A percentile compares a stretch with the other conserved stretches of the same genome.
These are phyloP conservation scores for Tuber melanosporum DNA, from an alignment of 495 filamentous ascomycete genomes.

Conservation along the genomic window DNA sequence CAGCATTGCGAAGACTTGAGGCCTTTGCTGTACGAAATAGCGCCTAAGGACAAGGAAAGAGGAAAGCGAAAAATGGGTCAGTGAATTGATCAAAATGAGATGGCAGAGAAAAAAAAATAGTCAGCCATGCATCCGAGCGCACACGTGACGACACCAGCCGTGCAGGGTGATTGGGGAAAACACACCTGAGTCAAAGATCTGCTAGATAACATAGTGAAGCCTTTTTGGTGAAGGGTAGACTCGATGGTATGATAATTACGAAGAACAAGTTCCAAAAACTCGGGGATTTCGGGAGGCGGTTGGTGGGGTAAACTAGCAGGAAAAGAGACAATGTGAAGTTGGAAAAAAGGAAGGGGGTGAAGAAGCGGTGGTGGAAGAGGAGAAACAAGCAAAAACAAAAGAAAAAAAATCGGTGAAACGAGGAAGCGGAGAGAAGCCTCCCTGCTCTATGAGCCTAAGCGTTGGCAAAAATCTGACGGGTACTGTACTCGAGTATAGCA, in stretches of 20 bases:
- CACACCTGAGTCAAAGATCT: constrained; percentile 29
- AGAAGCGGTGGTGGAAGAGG: constrained; percentile 21
- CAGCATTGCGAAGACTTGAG: constrained; percentile 30
- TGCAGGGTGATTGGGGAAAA: constrained; percentile 29
- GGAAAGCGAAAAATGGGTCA: constrained; percentile 21
- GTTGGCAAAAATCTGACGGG: constrained; percentile 10
- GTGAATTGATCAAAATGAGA: constrained; percentile 18
- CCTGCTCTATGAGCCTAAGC: constrained; percentile 26
- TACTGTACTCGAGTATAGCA: no score
- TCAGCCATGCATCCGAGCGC: constrained; percentile 30
- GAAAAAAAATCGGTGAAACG: constrained; percentile 38
- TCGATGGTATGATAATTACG: neutral
- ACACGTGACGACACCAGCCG: constrained; percentile 31
- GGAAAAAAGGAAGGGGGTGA: constrained; percentile 39
- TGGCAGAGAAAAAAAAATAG: constrained; percentile 16
- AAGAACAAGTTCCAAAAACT: neutral
- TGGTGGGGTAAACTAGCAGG: constrained; percentile 36
- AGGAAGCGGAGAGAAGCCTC: constrained; percentile 20
- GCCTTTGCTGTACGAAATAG: constrained; percentile 37
- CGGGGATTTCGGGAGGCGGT: neutral
- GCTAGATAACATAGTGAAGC: constrained; percentile 40
- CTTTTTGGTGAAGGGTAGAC: constrained; percentile 14
- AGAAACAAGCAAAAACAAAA: constrained; percentile 38
- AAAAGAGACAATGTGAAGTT: constrained; percentile 43
- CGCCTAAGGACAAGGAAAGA: constrained; percentile 24